Evolutionary conservation across 2,329 filamentous ascomycete genomes (phyloP).

Genomic region (Fusarium agapanthi): DNA sequence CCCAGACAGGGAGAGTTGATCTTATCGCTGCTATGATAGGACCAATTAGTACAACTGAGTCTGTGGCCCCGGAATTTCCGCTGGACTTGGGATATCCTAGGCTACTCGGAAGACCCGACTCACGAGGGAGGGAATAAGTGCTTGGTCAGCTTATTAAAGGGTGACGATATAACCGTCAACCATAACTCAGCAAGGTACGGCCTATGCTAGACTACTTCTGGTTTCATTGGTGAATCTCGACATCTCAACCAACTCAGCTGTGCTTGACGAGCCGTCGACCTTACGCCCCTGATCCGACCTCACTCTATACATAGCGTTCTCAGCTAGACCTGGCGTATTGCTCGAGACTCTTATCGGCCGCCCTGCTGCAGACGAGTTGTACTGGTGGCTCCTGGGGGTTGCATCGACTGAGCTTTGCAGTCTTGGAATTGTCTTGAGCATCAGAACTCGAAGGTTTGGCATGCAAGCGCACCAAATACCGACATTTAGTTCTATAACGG

Average conservation of each 20-base stretch:
- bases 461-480: constrained; percentile 6
- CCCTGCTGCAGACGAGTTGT: not conserved
- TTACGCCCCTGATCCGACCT: not conserved
- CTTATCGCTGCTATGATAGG: not conserved
- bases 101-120: not conserved
- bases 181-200: rapidly evolving
- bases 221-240: not conserved
- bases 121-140: no score
- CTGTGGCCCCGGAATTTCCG: not conserved
- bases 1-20: rapidly evolving
- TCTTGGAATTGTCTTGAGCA: not conserved
- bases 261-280: not conserved
- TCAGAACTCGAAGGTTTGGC: not conserved
- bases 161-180: not conserved
- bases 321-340: not conserved
- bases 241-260: constrained; percentile 9
- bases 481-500: constrained; percentile 1
- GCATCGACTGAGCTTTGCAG: not conserved
- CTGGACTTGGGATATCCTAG: not conserved
- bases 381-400: not conserved
- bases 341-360: not conserved
- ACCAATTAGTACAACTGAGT: no score
- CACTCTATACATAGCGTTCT: not conserved
- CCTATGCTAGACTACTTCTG: not conserved
- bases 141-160: no score